Base-by-base conservation (phyloP, 2,329 filamentous ascomycete species). In the Colletotrichum simmondsii region DNA sequence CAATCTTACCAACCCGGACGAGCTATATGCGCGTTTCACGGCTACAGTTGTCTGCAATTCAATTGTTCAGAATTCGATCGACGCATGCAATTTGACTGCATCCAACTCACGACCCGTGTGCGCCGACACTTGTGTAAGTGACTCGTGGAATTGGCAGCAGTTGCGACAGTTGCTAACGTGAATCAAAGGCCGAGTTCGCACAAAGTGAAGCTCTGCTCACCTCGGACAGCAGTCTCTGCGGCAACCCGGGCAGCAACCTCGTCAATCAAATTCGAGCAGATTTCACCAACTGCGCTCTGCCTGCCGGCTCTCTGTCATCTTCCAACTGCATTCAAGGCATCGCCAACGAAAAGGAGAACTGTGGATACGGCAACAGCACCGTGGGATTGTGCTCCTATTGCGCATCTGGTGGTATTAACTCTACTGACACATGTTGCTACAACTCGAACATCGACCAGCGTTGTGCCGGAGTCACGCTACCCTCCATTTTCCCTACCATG, bases 361-460 rank as follows among this genome's bases (percentile, higher is more conserved):
- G 97, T 82, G 97, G 97, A 59, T 99, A 93, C 80, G 90, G 88
- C 53, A 89, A 90, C 75, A 92, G 90, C 81, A 91, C 88, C 8
- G 81, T 92, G 68, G 95, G 95, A 3, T 87, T 99, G 46, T 99
- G 97, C 85, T 91, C 92, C 5, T 98, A 97, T 82, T 99, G 97
- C 82, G 89, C 90, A 54, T 87, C 91, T 7, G 96, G 94, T 77
- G 95, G 95, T 32, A 90, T 92, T 75, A 98, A 98, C 83, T 93
- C 95, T 11, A 98, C 96, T 63, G 96, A 98, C 81, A 97, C 95
- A 4, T 99, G 97, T 86, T 99, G 97, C 82, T 92, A 95, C 79
- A 95, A 91, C 77, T 92, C 95, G 5, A 88, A 95, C 74, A 92
- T 93, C n/a, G 89, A 94, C 71, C 84, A 85, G 30, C 90, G 92